Evolutionary conservation across 192 early-diverging fungal genomes (phyloP), one percentile per base, ranked within the genome.

Genomic region (Paraglomus brasilianum): DNA sequence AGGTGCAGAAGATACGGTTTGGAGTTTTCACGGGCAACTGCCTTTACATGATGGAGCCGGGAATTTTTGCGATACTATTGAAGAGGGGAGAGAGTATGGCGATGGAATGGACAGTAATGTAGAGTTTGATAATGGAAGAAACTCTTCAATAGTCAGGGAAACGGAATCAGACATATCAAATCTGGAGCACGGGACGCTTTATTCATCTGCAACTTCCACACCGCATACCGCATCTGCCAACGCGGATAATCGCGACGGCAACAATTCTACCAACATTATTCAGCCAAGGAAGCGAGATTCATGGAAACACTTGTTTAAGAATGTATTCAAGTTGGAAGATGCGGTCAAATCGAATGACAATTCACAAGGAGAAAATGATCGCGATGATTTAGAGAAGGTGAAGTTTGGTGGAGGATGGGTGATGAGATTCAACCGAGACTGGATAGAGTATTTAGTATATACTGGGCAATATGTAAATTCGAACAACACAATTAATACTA

Each of bases 1-100:
- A 61, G 17, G 9, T 21, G 10, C 40, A 43, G n/a, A 13, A 30
- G 30, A 30, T 30, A 3, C 3, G 30, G 30, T 30, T 30, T 30
- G 30, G 10, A 44, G 36, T 13, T 41, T 42, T 61, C 13, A 17
- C n/a, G 17, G 19, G 14, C 59, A 47, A 47, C 45, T 46, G 45
- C 62, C 62, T 48, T 64, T 46, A 5, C 62, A 46, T 13, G 62
- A 64, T 30, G 62, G 62, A 48, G 43, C 44, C 3, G 62, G 45
- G 14, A 64, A 64, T n/a, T 61, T 61, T 43, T 49, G 45, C 41
- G 36, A 64, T 42, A 21, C 24, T 2, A 19, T 4, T 19, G 17
- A 4, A 43, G 40, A 8, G 8, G 58, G 43, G 39, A n/a, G 17
- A 42, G 4, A 38, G 21, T 21, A 43, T 40, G 9, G 13, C 24